A percentile compares a stretch with the other conserved stretches of the same genome.
These are phyloP conservation scores for Pisolithus orientalis DNA, from an alignment of 768 basidiomycete species.

Conservation along the genomic window DNA sequence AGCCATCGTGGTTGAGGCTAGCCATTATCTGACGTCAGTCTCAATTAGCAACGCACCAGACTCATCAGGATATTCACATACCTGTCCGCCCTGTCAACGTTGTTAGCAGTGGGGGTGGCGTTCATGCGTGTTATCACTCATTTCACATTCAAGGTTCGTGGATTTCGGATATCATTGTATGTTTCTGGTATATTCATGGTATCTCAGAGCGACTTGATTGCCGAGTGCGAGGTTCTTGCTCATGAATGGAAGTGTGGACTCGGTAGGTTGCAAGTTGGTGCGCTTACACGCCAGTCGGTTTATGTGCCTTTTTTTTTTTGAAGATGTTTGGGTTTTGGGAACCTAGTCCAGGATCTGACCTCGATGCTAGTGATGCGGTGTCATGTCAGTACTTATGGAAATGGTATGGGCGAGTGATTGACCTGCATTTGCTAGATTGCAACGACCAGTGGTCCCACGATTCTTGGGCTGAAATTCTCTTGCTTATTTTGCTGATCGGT, in stretches of 20 bases:
- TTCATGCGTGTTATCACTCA: conserved; percentile 56
- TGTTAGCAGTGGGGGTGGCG: conserved; percentile 46
- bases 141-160: conserved; percentile 57
- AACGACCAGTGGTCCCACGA: conserved; percentile 49
- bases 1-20: not conserved
- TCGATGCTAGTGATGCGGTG: conserved; percentile 35
- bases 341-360: conserved; percentile 25
- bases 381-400: conserved; percentile 34
- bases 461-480: conserved; percentile 64
- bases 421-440: conserved; percentile 48
- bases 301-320: conserved; percentile 8
- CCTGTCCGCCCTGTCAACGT: conserved; percentile 38
- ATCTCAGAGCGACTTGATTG: conserved; percentile 49
- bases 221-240: conserved; percentile 42
- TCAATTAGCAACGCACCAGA: conserved; percentile 44
- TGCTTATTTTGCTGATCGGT: conserved; percentile 56
- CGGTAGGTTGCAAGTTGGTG: conserved; percentile 15
- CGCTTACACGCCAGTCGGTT: conserved; percentile 9
- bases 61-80: conserved; percentile 54
- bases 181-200: not conserved
- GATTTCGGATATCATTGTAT: not conserved
- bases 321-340: conserved; percentile 53
- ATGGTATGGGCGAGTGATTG: not conserved
- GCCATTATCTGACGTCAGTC: not conserved
- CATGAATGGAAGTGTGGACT: conserved; percentile 25